Conservation (phyloP, 441 rosid species). For the Geranium incanum region DNA sequence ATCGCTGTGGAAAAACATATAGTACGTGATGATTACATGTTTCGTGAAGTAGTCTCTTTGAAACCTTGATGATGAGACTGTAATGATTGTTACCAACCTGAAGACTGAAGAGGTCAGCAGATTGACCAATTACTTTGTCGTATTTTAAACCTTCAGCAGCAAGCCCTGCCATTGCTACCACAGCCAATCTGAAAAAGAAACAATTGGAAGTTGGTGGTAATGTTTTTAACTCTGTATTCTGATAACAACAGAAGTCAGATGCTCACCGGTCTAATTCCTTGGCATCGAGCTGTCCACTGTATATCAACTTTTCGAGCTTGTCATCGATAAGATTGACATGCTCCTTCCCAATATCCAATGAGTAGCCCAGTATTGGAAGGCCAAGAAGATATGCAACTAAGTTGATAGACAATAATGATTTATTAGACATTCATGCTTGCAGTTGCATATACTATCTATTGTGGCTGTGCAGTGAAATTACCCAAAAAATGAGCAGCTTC, state of each 20-base stretch:
- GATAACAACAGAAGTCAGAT: not conserved
- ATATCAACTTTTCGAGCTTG: constrained; percentile 67
- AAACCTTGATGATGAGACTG: not conserved
- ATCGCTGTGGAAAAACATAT: constrained; percentile 39
- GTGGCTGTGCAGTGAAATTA: constrained; percentile 20
- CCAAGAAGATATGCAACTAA: constrained; percentile 79
- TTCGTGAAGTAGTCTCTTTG: not conserved
- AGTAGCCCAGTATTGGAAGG: constrained; percentile 76
- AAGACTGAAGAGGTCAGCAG: constrained; percentile 88
- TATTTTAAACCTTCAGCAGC: constrained; percentile 83
- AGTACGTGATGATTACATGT: not conserved
- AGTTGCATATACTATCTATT: not conserved
- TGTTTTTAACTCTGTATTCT: not conserved
- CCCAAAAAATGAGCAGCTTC: constrained; percentile 96
- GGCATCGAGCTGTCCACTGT: constrained; percentile 76
- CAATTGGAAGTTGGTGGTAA: not conserved
- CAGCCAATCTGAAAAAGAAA: constrained; percentile 50
- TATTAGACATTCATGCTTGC: not conserved
- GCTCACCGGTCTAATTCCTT: constrained; percentile 75
- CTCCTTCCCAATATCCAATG: constrained; percentile 84
- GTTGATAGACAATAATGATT: constrained; percentile 4
- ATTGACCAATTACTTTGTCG: constrained; percentile 86
- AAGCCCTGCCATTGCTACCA: constrained; percentile 87
- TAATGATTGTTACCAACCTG: constrained; percentile 38
- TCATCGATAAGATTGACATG: constrained; percentile 80